phyloP scores from a whole-genome alignment of 495 filamentous ascomycete species.

The Penicillium antarcticum region DNA sequence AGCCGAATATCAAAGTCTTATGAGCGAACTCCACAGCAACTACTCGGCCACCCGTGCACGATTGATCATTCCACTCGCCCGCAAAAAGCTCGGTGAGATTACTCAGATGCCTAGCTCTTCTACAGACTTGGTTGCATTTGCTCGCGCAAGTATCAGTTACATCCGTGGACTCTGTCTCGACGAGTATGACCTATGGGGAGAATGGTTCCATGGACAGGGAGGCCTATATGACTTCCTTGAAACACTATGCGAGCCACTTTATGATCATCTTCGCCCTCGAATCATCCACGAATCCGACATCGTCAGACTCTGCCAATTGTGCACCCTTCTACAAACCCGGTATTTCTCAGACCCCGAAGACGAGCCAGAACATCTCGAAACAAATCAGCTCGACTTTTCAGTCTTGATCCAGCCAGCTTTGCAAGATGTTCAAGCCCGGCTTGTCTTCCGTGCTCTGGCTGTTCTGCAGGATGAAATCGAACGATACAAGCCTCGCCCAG shows the following conservation, averaged over 20 bases:
- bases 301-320: slow-evolving; percentile 75
- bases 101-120: slow-evolving; percentile 62
- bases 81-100: slow-evolving; percentile 64
- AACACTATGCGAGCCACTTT: slow-evolving; percentile 70
- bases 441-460: slow-evolving; percentile 68
- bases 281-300: slow-evolving; percentile 70
- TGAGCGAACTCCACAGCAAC: slow-evolving; percentile 66
- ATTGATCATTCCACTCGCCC: slow-evolving; percentile 56
- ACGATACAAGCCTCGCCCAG: slow-evolving; percentile 62
- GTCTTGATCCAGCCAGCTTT: slow-evolving; percentile 63
- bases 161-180: slow-evolving; percentile 68
- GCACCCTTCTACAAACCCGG: slow-evolving; percentile 77
- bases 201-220: slow-evolving; percentile 70
- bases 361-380: slow-evolving; percentile 52
- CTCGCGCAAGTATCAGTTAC: slow-evolving; percentile 66
- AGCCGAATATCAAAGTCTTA: slow-evolving; percentile 62
- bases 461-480: slow-evolving; percentile 69
- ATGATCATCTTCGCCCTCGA: slow-evolving; percentile 65
- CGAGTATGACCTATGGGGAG: slow-evolving; percentile 70
- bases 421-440: slow-evolving; percentile 70
- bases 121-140: slow-evolving; percentile 66
- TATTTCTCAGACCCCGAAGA: slow-evolving; percentile 76
- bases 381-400: slow-evolving; percentile 63
- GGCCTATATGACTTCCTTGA: slow-evolving; percentile 71
- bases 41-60: slow-evolving; percentile 56